Percentiles rank a stretch among this genome's conserved stretches.
phyloP scores from a whole-genome alignment of 768 basidiomycete genomes.

The Naganishia friedmannii region DNA sequence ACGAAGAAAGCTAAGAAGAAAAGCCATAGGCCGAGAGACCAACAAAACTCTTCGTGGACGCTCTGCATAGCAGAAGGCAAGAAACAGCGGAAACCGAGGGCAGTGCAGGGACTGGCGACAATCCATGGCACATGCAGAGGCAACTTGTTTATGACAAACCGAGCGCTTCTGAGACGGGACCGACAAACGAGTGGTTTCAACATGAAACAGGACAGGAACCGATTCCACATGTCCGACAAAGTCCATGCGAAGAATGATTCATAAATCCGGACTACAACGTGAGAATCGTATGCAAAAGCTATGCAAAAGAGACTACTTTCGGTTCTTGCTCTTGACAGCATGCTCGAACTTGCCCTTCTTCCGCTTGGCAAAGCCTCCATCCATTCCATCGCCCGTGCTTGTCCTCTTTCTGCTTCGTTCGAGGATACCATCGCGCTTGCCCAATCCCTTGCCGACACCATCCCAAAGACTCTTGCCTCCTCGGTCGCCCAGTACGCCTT shows the following conservation, averaged over 20 bases:
- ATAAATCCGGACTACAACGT: background rate
- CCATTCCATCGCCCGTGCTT: conserved; percentile 21
- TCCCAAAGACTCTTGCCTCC: conserved; percentile 48
- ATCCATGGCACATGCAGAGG: too few relatives aligned
- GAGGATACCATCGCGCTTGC: conserved; percentile 32
- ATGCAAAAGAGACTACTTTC: conserved; percentile 7
- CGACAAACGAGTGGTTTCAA: background rate
- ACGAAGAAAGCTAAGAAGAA: background rate
- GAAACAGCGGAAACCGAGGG: too few relatives aligned
- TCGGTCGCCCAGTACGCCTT: conserved; percentile 50
- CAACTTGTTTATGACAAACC: too few relatives aligned
- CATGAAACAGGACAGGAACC: background rate
- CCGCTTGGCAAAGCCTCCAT: conserved; percentile 5
- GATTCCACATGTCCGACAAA: background rate
- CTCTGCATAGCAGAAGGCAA: too few relatives aligned
- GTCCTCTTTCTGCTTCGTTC: conserved; percentile 35
- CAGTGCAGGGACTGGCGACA: too few relatives aligned
- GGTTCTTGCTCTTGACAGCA: conserved; percentile 32
- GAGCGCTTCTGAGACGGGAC: background rate
- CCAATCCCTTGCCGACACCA: conserved; percentile 39
- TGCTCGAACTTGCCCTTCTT: conserved; percentile 45
- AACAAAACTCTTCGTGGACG: background rate
- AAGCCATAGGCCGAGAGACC: background rate
- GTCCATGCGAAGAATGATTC: background rate
- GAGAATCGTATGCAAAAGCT: too few relatives aligned